Evolutionary conservation across 2,329 filamentous ascomycete species (phyloP).

Genomic region (Grosmannia serpens): DNA sequence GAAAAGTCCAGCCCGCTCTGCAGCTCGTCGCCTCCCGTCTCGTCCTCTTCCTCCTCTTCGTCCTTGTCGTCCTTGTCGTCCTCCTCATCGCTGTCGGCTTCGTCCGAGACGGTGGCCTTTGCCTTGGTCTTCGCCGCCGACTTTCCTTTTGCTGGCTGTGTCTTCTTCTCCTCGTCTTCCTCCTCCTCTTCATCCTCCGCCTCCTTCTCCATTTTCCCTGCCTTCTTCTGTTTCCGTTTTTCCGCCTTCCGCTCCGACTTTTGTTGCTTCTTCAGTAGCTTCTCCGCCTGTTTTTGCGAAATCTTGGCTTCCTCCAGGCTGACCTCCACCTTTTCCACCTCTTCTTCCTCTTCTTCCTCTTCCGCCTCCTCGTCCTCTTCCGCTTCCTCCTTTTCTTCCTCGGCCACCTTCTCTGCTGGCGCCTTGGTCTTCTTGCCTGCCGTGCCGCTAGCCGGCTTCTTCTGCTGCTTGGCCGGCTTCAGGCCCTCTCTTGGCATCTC

Average conservation of each 20-base stretch:
- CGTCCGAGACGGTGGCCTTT: conserved; percentile 6
- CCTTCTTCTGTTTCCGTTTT: conserved; percentile 27
- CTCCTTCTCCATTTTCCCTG: conserved; percentile 22
- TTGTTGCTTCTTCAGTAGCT: conserved; percentile 37
- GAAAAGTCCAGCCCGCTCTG: conserved; percentile 31
- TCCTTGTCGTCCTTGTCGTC: conserved; percentile 36
- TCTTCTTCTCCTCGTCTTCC: conserved; percentile 13
- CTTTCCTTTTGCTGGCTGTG: conserved; percentile 9
- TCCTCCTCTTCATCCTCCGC: conserved; percentile 32
- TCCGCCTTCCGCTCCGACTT: conserved; percentile 38
- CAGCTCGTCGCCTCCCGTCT: conserved; percentile 45
- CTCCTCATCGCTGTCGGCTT: conserved; percentile 17
- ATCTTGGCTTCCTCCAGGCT: conserved; percentile 14
- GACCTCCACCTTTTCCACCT: conserved; percentile 14
- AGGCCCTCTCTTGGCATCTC: conserved; percentile 56
- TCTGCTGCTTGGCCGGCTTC: conserved; percentile 32
- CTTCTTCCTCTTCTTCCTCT: conserved; percentile 6
- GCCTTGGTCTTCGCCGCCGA: neutral
- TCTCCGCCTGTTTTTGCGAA: conserved; percentile 38
- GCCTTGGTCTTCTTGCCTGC: conserved; percentile 47
- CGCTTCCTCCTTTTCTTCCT: conserved; percentile 6
- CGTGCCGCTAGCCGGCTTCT: conserved; percentile 20
- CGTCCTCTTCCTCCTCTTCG: conserved; percentile 30
- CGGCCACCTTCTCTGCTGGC: conserved; percentile 10
- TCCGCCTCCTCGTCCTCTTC: conserved; percentile 11